Evolutionary conservation across 2,329 filamentous ascomycete species (phyloP).

Genomic region (Pseudogymnoascus sp.): DNA sequence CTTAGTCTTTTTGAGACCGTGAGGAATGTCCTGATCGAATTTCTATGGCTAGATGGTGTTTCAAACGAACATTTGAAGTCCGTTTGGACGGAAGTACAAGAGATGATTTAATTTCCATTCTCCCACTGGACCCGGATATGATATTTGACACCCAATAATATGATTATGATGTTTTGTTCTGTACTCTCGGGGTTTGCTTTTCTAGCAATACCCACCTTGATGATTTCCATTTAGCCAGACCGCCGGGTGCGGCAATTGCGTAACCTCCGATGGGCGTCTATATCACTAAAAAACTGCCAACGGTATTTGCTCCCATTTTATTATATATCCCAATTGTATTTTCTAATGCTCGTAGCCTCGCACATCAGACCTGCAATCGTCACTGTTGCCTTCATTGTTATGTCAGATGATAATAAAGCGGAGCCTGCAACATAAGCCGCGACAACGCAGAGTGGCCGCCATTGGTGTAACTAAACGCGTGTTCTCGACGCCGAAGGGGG

Average conservation of each 20-base stretch:
- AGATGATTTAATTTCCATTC: not conserved
- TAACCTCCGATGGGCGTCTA: not conserved
- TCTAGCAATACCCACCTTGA: not conserved
- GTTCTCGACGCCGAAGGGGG: not conserved
- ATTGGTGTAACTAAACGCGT: not conserved
- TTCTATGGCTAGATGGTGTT: conserved; percentile 11
- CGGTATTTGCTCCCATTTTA: not conserved
- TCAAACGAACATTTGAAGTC: not conserved
- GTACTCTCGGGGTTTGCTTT: not conserved
- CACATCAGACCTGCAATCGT: not conserved
- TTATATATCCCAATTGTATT: not conserved
- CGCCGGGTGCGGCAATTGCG: not conserved
- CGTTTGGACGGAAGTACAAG: not conserved
- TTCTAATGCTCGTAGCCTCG: not conserved
- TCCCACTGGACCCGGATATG: not conserved
- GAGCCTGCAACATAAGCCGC: not conserved
- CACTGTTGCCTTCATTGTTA: not conserved
- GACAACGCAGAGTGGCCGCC: not conserved
- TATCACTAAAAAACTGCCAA: not conserved
- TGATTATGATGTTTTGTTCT: not conserved
- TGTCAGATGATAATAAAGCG: not conserved
- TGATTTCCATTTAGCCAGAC: not conserved
- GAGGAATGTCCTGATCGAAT: not conserved
- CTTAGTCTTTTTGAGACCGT: conserved; percentile 6
- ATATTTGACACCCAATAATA: not conserved